Conservation (phyloP, 208 protist genomes). For the Endotrypanum monterogeii region DNA sequence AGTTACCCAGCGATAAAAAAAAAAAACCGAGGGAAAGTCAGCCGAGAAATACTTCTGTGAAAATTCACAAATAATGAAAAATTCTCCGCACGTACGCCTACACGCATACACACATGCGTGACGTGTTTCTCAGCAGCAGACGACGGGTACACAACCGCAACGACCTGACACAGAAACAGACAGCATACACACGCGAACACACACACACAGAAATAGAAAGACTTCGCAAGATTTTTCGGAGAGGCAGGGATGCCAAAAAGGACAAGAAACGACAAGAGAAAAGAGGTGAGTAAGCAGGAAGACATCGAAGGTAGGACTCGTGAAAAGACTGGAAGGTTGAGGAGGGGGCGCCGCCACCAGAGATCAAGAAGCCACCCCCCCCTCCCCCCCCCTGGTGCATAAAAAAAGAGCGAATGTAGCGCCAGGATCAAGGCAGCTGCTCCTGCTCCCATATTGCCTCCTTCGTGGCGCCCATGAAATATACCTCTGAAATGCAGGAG, state of each 20-base stretch:
- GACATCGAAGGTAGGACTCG: neutral
- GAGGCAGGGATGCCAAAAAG: neutral
- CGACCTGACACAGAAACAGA: neutral
- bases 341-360: neutral
- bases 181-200: neutral
- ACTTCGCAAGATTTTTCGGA: too few species aligned
- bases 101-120: too few species aligned
- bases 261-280: slow-evolving; percentile 1
- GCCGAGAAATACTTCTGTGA: neutral
- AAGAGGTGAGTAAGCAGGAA: neutral
- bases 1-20: neutral
- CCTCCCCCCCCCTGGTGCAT: too few species aligned
- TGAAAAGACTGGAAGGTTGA: neutral
- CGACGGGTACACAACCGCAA: neutral
- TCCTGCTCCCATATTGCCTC: neutral
- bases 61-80: neutral
- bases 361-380: neutral
- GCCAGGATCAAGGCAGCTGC: neutral
- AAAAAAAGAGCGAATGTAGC: neutral
- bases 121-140: neutral
- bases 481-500: neutral
- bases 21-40: slow-evolving; percentile 3
- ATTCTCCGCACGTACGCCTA: too few species aligned
- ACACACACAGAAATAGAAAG: neutral
- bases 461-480: too few species aligned